Evolutionary conservation across 2,329 filamentous ascomycete genomes (phyloP).

Genomic region (Orbilia quercus): DNA sequence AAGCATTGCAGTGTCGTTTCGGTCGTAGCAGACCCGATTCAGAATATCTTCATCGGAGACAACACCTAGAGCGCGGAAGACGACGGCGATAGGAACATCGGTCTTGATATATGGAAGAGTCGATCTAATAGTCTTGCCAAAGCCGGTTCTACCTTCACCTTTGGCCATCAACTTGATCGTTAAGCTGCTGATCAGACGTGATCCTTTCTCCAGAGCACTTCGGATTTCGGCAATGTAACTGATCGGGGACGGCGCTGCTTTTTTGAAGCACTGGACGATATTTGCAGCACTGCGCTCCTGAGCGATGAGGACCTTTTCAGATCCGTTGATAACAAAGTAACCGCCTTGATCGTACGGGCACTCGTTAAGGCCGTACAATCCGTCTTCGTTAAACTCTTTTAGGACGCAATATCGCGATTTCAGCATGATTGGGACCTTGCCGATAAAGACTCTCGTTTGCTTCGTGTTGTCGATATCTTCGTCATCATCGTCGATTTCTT

Average conservation of each 20-base stretch:
- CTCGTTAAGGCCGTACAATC: conserved; percentile 90
- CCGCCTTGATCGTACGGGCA: conserved; percentile 98
- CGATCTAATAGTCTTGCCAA: conserved; percentile 88
- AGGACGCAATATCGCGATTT: conserved; percentile 96
- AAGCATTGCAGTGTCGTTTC: conserved; percentile 94
- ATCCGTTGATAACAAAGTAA: conserved; percentile 99
- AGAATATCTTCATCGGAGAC: conserved; percentile 98
- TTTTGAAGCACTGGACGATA: conserved; percentile 99
- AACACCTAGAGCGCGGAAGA: conserved; percentile 93
- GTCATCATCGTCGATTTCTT: conserved; percentile 68
- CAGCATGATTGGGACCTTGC: conserved; percentile 96
- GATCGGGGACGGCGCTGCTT: conserved; percentile 89
- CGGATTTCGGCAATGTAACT: conserved; percentile 95
- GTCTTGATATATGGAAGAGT: conserved; percentile 93
- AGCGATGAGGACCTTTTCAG: conserved; percentile 97
- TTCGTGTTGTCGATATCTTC: conserved; percentile 64
- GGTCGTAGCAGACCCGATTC: conserved; percentile 96
- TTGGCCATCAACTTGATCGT: conserved; percentile 90
- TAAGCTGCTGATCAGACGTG: conserved; percentile 90
- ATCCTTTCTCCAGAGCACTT: conserved; percentile 95
- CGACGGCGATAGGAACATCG: conserved; percentile 92
- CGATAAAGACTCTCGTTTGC: conserved; percentile 77
- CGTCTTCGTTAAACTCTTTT: conserved; percentile 82
- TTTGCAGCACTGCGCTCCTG: conserved; percentile 98
- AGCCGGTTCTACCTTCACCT: conserved; percentile 77